Percentiles rank a stretch among this genome's conserved stretches.
Conservation (phyloP, 805 yeast genomes). For the Dipodascus geniculatus region DNA sequence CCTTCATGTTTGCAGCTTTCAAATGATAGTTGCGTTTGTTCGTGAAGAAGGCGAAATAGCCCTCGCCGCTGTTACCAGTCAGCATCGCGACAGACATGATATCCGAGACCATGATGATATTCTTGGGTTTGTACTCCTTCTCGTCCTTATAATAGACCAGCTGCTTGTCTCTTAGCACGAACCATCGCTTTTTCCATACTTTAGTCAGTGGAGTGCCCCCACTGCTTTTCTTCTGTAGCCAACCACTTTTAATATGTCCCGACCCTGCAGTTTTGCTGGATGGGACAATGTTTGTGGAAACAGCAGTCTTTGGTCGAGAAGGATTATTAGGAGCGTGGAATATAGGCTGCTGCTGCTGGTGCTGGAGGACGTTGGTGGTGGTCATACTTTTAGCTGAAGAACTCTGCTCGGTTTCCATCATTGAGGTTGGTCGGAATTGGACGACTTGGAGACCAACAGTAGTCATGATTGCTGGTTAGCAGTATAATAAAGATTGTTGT, state of each 20-base stretch:
- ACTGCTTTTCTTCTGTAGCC: slow-evolving; percentile 20
- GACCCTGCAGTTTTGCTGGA: background rate
- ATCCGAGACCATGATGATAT: slow-evolving; percentile 21
- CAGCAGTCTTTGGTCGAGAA: background rate
- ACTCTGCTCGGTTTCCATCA: background rate
- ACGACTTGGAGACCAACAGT: background rate
- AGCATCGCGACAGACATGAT: slow-evolving; percentile 24
- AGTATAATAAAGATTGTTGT: too few relatives aligned
- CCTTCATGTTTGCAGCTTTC: slow-evolving; percentile 18
- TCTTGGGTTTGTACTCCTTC: slow-evolving; percentile 24
- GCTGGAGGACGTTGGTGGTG: background rate
- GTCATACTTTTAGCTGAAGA: background rate
- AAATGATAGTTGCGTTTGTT: slow-evolving; percentile 20
- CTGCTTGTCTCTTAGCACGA: slow-evolving; percentile 23
- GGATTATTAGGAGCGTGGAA: background rate
- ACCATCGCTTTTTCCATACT: slow-evolving; percentile 26
- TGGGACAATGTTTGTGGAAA: background rate
- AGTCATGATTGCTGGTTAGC: too few relatives aligned
- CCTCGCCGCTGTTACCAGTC: slow-evolving; percentile 13
- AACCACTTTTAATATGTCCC: slow-evolving; percentile 17
- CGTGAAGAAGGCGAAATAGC: slow-evolving; percentile 25
- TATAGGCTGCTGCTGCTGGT: background rate
- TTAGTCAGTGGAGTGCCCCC: slow-evolving; percentile 8
- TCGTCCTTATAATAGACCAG: slow-evolving; percentile 26
- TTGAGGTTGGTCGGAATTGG: background rate